A percentile compares a stretch with the other conserved stretches of the same genome.
Evolutionary conservation across 2,329 filamentous ascomycete species (phyloP).

Genomic region (Pleomassaria siparia): DNA sequence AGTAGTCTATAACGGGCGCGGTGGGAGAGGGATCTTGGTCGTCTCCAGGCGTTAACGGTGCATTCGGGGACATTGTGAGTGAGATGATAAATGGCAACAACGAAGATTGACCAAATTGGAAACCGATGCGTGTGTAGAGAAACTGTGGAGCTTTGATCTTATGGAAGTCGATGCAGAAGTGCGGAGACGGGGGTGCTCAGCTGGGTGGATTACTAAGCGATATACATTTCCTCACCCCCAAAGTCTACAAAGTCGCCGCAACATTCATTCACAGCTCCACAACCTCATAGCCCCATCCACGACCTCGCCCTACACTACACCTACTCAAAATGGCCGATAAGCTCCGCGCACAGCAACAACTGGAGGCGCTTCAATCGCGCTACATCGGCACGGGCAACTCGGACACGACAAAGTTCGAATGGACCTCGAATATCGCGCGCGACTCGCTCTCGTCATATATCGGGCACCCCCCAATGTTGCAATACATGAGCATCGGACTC

Average conservation of each 20-base stretch:
- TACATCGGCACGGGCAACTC: constrained; percentile 95
- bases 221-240: background rate
- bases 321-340: constrained; percentile 75
- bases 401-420: constrained; percentile 97
- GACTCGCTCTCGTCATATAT: constrained; percentile 89
- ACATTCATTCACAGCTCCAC: background rate
- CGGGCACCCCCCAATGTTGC: constrained; percentile 83
- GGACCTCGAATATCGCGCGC: constrained; percentile 91
- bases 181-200: background rate
- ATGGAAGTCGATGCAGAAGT: background rate
- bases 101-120: background rate
- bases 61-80: constrained; percentile 11
- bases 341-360: constrained; percentile 94
- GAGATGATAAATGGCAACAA: background rate
- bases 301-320: constrained; percentile 5
- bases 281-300: background rate
- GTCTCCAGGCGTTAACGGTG: constrained; percentile 36
- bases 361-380: constrained; percentile 93
- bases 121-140: background rate
- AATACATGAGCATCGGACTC: constrained; percentile 87
- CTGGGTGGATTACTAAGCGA: background rate
- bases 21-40: constrained; percentile 28
- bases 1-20: constrained; percentile 42
- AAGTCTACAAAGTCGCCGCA: background rate
- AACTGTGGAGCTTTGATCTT: background rate